phyloP scores from a whole-genome alignment of 805 yeast species.

The Metschnikowia continentalis region DNA sequence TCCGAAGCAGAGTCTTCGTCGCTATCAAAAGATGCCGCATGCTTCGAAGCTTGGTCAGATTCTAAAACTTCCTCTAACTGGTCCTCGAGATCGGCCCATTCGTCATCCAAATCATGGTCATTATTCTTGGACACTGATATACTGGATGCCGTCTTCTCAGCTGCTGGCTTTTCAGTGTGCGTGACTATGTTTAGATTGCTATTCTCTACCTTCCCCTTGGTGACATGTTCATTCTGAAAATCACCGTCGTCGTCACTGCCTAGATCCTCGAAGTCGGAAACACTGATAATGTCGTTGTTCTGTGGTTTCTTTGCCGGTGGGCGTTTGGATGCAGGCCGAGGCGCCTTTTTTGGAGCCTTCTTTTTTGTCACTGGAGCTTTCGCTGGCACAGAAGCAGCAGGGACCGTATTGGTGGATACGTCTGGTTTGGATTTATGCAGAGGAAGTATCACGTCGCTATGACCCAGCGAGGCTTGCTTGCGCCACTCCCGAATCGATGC shows the following conservation, averaged over 20 bases:
- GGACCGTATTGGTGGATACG: not conserved
- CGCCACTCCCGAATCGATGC: slow-evolving; percentile 16
- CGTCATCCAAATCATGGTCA: slow-evolving; percentile 32
- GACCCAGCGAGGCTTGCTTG: not conserved
- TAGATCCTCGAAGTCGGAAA: slow-evolving; percentile 37
- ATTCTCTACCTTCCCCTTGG: not conserved
- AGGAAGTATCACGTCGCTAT: not conserved
- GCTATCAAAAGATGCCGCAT: slow-evolving; percentile 10
- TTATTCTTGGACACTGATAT: not conserved
- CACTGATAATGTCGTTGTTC: slow-evolving; percentile 24
- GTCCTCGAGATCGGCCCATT: slow-evolving; percentile 41
- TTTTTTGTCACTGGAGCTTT: not conserved
- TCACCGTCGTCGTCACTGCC: slow-evolving; percentile 14
- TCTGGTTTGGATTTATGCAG: not conserved
- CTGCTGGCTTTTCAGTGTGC: not conserved
- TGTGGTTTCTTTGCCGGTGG: slow-evolving; percentile 16
- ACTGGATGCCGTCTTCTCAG: slow-evolving; percentile 1
- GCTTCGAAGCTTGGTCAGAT: slow-evolving; percentile 13
- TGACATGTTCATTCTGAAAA: not conserved
- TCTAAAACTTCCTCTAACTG: slow-evolving; percentile 40
- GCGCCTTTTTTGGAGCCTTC: not conserved
- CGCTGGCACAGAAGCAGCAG: not conserved
- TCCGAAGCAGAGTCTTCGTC: slow-evolving; percentile 25
- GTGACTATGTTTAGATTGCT: not conserved
- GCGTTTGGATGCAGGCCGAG: slow-evolving; percentile 15